Percentiles rank a stretch among this genome's conserved stretches.
These are phyloP conservation scores for Conticribra guillardii DNA, from an alignment of 108 stramenopile genomes.

Conservation along the genomic window DNA sequence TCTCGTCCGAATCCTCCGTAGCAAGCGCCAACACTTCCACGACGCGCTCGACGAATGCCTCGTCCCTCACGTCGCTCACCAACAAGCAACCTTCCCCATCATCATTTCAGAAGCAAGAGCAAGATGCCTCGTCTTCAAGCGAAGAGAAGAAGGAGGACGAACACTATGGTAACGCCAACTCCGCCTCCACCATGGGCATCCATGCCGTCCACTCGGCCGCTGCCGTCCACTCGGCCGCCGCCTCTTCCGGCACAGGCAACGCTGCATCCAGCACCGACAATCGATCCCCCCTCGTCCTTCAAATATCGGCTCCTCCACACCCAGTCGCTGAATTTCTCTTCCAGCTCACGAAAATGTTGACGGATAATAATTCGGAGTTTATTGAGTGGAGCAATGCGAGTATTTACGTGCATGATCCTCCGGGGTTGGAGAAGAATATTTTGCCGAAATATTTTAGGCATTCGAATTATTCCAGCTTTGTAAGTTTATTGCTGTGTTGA, in stretches of 20 bases:
- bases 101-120: not conserved
- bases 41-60: not conserved
- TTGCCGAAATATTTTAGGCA: constrained; percentile 91
- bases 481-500: constrained; percentile 11
- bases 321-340: constrained; percentile 85
- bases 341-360: constrained; percentile 91
- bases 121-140: no score
- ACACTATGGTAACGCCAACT: not conserved
- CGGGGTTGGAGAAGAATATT: constrained; percentile 75
- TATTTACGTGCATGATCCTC: constrained; percentile 53
- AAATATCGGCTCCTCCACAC: constrained; percentile 39
- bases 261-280: not conserved
- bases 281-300: constrained; percentile 18
- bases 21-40: constrained; percentile 4
- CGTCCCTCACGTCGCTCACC: not conserved
- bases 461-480: constrained; percentile 88
- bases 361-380: constrained; percentile 83
- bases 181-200: not conserved
- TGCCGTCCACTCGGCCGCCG: not conserved
- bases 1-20: not conserved
- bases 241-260: not conserved
- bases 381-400: constrained; percentile 83
- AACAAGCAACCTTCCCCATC: not conserved
- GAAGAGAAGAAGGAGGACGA: constrained; percentile 14
- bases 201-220: not conserved